These are phyloP conservation scores for Ricinus communis DNA, from an alignment of 345 rosid genomes.

Conservation along the genomic window DNA sequence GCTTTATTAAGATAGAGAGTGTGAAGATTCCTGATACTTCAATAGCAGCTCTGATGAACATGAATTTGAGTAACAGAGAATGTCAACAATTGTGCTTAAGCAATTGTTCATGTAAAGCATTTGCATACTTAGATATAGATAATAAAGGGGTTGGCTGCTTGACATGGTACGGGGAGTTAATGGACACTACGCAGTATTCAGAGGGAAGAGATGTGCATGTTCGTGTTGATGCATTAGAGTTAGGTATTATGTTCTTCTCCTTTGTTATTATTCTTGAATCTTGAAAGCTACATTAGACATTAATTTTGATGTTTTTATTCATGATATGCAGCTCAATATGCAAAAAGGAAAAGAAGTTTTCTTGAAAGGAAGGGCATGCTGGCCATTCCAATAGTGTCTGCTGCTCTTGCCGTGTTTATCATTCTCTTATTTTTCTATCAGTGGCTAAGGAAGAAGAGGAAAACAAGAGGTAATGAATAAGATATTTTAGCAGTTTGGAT, in stretches of 20 bases:
- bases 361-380: constrained; percentile 29
- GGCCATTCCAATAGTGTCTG: constrained; percentile 19
- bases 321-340: constrained; percentile 28
- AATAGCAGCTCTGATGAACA: neutral
- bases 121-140: constrained; percentile 36
- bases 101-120: constrained; percentile 51
- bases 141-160: constrained; percentile 48
- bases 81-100: constrained; percentile 7
- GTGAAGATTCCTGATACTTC: constrained; percentile 25
- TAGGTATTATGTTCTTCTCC: constrained; percentile 39
- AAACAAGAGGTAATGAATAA: constrained; percentile 35
- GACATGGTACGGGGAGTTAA: constrained; percentile 46
- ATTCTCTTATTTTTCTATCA: constrained; percentile 4
- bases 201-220: constrained; percentile 51
- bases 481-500: neutral
- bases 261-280: neutral
- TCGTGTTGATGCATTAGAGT: constrained; percentile 42
- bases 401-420: constrained; percentile 11
- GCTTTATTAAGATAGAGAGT: constrained; percentile 28
- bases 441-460: constrained; percentile 31
- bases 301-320: neutral
- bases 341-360: constrained; percentile 16
- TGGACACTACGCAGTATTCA: constrained; percentile 34
- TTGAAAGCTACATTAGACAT: too few species aligned
- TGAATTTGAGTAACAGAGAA: neutral